These are phyloP conservation scores for Ophiosphaerella korrae DNA, from an alignment of 2,329 filamentous ascomycete genomes.

Conservation along the genomic window DNA sequence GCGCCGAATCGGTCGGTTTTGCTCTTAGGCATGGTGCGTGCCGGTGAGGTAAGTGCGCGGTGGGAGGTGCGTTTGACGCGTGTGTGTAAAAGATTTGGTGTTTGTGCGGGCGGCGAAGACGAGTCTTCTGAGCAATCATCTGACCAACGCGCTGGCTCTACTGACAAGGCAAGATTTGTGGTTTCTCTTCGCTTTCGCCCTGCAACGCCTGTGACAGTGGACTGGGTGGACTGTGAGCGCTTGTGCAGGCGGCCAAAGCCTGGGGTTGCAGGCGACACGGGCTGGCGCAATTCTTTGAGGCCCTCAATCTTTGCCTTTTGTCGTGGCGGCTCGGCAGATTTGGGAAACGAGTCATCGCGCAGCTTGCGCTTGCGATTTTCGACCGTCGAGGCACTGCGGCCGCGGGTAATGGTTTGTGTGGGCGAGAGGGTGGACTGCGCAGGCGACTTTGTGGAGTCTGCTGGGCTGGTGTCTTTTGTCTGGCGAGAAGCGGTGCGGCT, in stretches of 20 bases:
- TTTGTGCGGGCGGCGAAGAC: conserved; percentile 40
- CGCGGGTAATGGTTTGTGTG: conserved; percentile 32
- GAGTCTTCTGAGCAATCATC: conserved; percentile 46
- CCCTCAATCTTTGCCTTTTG: conserved; percentile 48
- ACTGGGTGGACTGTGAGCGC: conserved; percentile 47
- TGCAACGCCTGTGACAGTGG: conserved; percentile 31
- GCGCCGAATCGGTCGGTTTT: conserved; percentile 91
- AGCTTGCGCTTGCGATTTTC: conserved; percentile 50
- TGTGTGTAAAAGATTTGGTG: conserved; percentile 52
- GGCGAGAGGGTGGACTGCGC: conserved; percentile 32
- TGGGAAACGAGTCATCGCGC: conserved; percentile 43
- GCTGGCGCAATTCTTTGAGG: conserved; percentile 38
- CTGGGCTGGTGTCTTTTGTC: conserved; percentile 43
- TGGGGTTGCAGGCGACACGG: conserved; percentile 41
- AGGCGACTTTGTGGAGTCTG: conserved; percentile 35
- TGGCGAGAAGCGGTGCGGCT: conserved; percentile 40
- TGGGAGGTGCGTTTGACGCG: conserved; percentile 64
- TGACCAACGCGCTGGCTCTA: conserved; percentile 40
- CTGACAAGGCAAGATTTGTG: conserved; percentile 35
- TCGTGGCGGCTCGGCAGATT: conserved; percentile 46
- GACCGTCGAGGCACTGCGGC: conserved; percentile 45
- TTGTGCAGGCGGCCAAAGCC: conserved; percentile 44
- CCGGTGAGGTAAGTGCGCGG: conserved; percentile 60
- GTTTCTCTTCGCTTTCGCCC: conserved; percentile 44
- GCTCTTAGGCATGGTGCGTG: conserved; percentile 71